phyloP scores from a whole-genome alignment of 192 early-diverging fungal species.

The Chytriomyces hyalinus region DNA sequence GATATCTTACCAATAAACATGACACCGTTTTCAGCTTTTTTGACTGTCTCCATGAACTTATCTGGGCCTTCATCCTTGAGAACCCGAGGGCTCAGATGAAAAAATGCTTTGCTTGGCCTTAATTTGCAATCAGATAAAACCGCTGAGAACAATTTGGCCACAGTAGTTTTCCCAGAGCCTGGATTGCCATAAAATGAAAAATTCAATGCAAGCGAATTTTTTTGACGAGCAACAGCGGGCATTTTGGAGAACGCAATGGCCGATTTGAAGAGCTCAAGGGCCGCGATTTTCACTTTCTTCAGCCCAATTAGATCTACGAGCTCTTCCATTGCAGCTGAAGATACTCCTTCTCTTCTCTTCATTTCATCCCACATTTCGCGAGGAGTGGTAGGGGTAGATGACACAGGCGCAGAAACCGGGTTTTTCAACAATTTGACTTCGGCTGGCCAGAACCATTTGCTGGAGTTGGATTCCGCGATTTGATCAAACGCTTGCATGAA shows the following conservation, averaged over 20 bases:
- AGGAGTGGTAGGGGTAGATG: not conserved
- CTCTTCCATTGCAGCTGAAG: constrained; percentile 41
- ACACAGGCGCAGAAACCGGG: too few relatives aligned
- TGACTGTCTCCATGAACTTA: constrained; percentile 36
- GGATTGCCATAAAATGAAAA: constrained; percentile 45
- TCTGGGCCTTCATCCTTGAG: constrained; percentile 46
- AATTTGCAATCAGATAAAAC: constrained; percentile 43
- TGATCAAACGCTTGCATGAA: not conserved
- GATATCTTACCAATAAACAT: constrained; percentile 31
- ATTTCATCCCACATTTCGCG: constrained; percentile 31
- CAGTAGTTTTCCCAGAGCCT: constrained; percentile 48
- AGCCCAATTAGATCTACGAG: constrained; percentile 39
- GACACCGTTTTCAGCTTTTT: constrained; percentile 38
- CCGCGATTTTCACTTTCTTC: constrained; percentile 38
- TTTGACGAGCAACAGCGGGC: constrained; percentile 12
- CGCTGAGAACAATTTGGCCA: constrained; percentile 42
- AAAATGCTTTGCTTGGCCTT: constrained; percentile 24
- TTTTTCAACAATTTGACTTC: constrained; percentile 7
- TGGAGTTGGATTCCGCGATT: not conserved
- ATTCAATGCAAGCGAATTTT: constrained; percentile 39
- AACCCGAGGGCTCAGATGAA: constrained; percentile 32
- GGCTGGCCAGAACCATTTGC: constrained; percentile 1
- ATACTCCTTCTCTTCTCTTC: constrained; percentile 30
- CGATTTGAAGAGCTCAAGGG: constrained; percentile 38
- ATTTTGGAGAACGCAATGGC: constrained; percentile 38